Conservation (phyloP, 345 rosid genomes). For the Lagerstroemia speciosa region DNA sequence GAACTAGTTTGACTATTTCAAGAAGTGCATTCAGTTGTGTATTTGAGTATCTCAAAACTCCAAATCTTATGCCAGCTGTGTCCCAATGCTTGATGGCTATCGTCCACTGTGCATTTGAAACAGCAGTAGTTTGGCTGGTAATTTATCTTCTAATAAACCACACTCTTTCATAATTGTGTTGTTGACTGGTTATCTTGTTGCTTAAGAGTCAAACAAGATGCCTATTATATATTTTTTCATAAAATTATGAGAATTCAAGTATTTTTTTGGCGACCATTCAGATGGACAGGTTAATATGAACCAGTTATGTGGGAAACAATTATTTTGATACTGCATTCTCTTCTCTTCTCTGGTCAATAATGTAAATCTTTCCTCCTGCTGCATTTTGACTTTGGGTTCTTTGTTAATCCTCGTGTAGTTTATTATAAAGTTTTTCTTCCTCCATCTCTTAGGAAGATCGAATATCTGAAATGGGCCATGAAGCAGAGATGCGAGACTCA, state of each 20-base stretch:
- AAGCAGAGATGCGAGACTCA: slow-evolving; percentile 72
- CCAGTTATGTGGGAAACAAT: background rate
- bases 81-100: slow-evolving; percentile 84
- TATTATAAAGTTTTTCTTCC: background rate
- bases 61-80: slow-evolving; percentile 85
- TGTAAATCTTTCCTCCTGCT: background rate
- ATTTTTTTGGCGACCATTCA: background rate
- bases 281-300: background rate
- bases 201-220: background rate
- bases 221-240: background rate
- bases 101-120: slow-evolving; percentile 89
- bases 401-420: background rate
- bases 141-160: background rate
- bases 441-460: slow-evolving; percentile 65
- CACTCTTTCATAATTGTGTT: background rate
- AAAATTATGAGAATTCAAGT: background rate
- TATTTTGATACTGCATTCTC: background rate
- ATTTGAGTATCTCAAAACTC: slow-evolving; percentile 92
- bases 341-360: background rate
- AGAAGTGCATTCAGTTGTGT: slow-evolving; percentile 98
- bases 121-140: slow-evolving; percentile 86
- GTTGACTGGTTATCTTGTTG: background rate
- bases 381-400: background rate
- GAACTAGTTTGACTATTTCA: slow-evolving; percentile 46
- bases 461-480: slow-evolving; percentile 63